A percentile compares a stretch with the other conserved stretches of the same genome.
phyloP scores from a whole-genome alignment of 2,329 filamentous ascomycete genomes.

The Balansia obtecta region DNA sequence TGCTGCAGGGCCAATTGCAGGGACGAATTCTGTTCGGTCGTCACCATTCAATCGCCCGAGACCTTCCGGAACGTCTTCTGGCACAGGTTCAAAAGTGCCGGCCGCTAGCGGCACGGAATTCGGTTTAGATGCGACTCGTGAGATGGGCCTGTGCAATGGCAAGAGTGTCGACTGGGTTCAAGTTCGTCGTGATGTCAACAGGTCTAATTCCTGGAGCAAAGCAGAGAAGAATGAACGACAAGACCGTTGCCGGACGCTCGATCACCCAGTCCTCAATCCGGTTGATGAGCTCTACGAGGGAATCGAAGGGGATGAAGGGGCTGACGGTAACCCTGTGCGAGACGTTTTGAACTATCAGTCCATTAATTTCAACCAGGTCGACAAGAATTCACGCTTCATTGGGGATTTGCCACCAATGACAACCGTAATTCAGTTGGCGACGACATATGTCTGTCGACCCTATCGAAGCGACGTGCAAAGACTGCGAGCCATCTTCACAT shows the following conservation, averaged over 20 bases:
- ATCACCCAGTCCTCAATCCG: slow-evolving; percentile 75
- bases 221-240: slow-evolving; percentile 76
- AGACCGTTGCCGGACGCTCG: slow-evolving; percentile 90
- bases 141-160: slow-evolving; percentile 54
- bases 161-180: slow-evolving; percentile 82
- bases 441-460: slow-evolving; percentile 84
- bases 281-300: slow-evolving; percentile 79
- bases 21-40: slow-evolving; percentile 29
- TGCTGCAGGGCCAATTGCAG: slow-evolving; percentile 37
- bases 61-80: slow-evolving; percentile 19
- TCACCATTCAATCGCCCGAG: slow-evolving; percentile 31
- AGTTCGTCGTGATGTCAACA: slow-evolving; percentile 86
- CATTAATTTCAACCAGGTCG: slow-evolving; percentile 75
- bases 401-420: slow-evolving; percentile 71
- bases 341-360: slow-evolving; percentile 71
- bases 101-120: slow-evolving; percentile 23
- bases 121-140: slow-evolving; percentile 44
- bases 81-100: slow-evolving; percentile 32
- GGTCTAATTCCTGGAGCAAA: slow-evolving; percentile 82
- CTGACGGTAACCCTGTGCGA: slow-evolving; percentile 69
- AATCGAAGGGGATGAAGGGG: slow-evolving; percentile 80
- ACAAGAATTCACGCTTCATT: slow-evolving; percentile 91
- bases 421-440: slow-evolving; percentile 71
- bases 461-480: slow-evolving; percentile 91
- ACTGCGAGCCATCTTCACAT: slow-evolving; percentile 88